Percentiles rank a stretch among this genome's conserved stretches.
Evolutionary conservation across 768 basidiomycete genomes (phyloP).

Genomic region (Hemileccinum impolitum): DNA sequence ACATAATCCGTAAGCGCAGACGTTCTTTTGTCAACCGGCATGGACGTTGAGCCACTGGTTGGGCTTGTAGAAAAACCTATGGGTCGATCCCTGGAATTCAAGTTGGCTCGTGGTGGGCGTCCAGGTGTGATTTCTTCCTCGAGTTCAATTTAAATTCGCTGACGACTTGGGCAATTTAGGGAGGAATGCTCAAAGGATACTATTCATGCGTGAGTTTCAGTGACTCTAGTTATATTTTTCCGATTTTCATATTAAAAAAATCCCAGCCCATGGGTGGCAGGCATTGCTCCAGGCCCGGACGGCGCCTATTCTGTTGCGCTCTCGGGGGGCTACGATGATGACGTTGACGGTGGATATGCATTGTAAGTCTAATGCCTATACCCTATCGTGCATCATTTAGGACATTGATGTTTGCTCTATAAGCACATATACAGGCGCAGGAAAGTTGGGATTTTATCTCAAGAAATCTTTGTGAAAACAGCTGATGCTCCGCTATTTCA

Average conservation of each 20-base stretch:
- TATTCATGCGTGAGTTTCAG: conserved; percentile 73
- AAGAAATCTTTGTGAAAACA: neutral
- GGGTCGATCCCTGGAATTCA: conserved; percentile 77
- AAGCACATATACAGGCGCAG: conserved; percentile 81
- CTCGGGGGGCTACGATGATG: conserved; percentile 87
- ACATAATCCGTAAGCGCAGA: conserved; percentile 29
- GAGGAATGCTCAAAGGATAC: conserved; percentile 70
- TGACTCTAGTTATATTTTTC: neutral
- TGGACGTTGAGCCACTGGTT: conserved; percentile 16
- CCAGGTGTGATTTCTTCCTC: conserved; percentile 39
- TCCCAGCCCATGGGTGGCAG: conserved; percentile 77
- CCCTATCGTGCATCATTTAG: neutral
- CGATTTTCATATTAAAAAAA: neutral
- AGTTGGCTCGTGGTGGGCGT: conserved; percentile 84
- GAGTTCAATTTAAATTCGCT: neutral
- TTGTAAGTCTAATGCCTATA: conserved; percentile 53
- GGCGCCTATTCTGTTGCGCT: conserved; percentile 86
- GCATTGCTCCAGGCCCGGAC: conserved; percentile 56
- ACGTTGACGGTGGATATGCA: conserved; percentile 75
- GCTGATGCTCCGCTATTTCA: conserved; percentile 18
- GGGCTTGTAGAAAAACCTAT: conserved; percentile 58
- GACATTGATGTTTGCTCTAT: neutral
- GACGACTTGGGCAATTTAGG: conserved; percentile 24
- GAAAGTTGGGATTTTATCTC: conserved; percentile 30
- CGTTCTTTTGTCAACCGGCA: conserved; percentile 2